A percentile compares a stretch with the other conserved stretches of the same genome.
Conservation (phyloP, 1,284 basidiomycete genomes). For the Grifola frondosa region DNA sequence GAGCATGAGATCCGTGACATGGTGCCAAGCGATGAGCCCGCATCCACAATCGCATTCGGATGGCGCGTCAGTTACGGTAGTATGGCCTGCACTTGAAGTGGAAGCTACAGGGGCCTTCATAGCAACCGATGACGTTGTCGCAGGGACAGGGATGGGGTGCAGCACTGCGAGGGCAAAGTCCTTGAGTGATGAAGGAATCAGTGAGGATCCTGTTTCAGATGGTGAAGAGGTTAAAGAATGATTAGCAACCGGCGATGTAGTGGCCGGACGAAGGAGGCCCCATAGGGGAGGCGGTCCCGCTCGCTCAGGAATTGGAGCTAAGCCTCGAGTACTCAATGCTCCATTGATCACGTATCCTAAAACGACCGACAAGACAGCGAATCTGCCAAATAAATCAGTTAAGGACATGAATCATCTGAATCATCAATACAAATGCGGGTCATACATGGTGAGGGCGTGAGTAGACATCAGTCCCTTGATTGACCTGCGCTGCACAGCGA, state of each 20-base stretch:
- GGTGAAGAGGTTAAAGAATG: slow-evolving; percentile 33
- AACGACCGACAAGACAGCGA: slow-evolving; percentile 67
- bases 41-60: slow-evolving; percentile 32
- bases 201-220: slow-evolving; percentile 32
- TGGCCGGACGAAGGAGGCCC: slow-evolving; percentile 12
- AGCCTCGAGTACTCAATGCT: slow-evolving; percentile 38
- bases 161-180: slow-evolving; percentile 59
- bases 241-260: slow-evolving; percentile 16
- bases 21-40: slow-evolving; percentile 31
- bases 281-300: slow-evolving; percentile 12
- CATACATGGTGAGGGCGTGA: slow-evolving; percentile 65
- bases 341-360: slow-evolving; percentile 63
- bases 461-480: slow-evolving; percentile 35
- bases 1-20: slow-evolving; percentile 39
- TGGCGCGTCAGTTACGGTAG: slow-evolving; percentile 11
- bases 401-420: slow-evolving; percentile 3
- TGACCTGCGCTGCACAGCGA: slow-evolving; percentile 16
- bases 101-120: slow-evolving; percentile 19
- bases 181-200: slow-evolving; percentile 47
- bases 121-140: slow-evolving; percentile 28
- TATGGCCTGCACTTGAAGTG: slow-evolving; percentile 6
- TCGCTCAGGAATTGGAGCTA: slow-evolving; percentile 5
- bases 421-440: slow-evolving; percentile 18
- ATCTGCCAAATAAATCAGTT: slow-evolving; percentile 37
- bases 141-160: slow-evolving; percentile 41